phyloP scores from a whole-genome alignment of 2,329 filamentous ascomycete genomes.

The Hymenoscyphus scutula region DNA sequence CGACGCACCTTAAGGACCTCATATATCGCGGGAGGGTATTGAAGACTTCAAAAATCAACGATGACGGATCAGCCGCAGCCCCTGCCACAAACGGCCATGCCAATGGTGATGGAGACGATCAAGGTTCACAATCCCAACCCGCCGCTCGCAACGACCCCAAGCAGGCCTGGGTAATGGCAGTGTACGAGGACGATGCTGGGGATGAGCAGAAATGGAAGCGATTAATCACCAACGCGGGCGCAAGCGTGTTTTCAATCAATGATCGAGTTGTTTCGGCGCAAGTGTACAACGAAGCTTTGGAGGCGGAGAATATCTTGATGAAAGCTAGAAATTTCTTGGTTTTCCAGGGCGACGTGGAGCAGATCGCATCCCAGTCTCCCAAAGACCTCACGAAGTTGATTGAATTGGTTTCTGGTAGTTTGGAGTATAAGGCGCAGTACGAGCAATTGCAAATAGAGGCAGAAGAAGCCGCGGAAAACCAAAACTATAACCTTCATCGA shows the following conservation, averaged over 20 bases:
- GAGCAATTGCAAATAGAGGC: constrained; percentile 83
- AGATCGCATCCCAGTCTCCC: constrained; percentile 91
- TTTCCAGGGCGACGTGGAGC: constrained; percentile 97
- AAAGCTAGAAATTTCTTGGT: constrained; percentile 97
- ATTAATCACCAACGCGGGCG: constrained; percentile 81
- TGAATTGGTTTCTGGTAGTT: constrained; percentile 94
- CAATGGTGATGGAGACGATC: constrained; percentile 58
- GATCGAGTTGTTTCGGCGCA: constrained; percentile 83
- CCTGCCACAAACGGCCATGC: constrained; percentile 57
- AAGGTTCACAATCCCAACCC: constrained; percentile 59
- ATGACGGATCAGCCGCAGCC: constrained; percentile 66
- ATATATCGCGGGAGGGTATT: constrained; percentile 94
- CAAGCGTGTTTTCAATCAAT: constrained; percentile 96
- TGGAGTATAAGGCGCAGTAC: constrained; percentile 93
- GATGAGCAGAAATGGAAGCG: constrained; percentile 96
- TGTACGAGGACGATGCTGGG: constrained; percentile 95
- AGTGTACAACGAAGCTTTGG: constrained; percentile 89
- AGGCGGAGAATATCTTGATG: constrained; percentile 94
- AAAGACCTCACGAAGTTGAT: constrained; percentile 91
- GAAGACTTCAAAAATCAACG: constrained; percentile 88
- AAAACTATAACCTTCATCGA: constrained; percentile 82
- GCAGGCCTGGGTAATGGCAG: constrained; percentile 98
- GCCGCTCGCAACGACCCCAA: constrained; percentile 80
- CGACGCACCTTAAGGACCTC: constrained; percentile 87
- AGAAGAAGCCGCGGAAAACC: constrained; percentile 83